Percentiles rank a stretch among this genome's conserved stretches.
These are phyloP conservation scores for Holtermannia corniformis DNA, from an alignment of 768 basidiomycete genomes.

Conservation along the genomic window DNA sequence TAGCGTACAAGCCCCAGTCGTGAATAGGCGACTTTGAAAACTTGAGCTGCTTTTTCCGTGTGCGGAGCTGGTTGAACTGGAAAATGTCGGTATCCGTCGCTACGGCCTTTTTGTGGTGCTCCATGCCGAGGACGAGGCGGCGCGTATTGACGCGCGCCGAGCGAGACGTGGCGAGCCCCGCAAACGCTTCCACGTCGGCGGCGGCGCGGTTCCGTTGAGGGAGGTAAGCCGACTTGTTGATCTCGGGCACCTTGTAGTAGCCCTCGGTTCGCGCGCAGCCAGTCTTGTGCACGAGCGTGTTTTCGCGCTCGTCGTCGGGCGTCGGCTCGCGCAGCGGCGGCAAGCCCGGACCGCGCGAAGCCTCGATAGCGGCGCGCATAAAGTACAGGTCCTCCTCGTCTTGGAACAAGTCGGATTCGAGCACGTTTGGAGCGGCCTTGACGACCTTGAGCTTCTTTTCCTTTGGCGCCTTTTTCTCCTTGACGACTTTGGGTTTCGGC, in stretches of 20 bases:
- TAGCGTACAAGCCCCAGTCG: slow-evolving; percentile 95
- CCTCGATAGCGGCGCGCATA: slow-evolving; percentile 38
- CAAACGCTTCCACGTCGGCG: slow-evolving; percentile 32
- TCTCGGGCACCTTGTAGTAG: slow-evolving; percentile 86
- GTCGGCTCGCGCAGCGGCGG: slow-evolving; percentile 13
- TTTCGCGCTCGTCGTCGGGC: slow-evolving; percentile 10
- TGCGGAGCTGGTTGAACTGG: slow-evolving; percentile 97
- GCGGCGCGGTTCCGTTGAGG: slow-evolving; percentile 54
- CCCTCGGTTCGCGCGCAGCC: slow-evolving; percentile 90
- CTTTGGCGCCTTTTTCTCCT: slow-evolving; percentile 12
- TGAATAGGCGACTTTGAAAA: slow-evolving; percentile 94
- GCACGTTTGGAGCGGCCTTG: slow-evolving; percentile 26
- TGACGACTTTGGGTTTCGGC: slow-evolving; percentile 15
- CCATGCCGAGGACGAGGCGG: slow-evolving; percentile 79
- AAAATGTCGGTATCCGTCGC: slow-evolving; percentile 56
- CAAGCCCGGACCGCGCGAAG: slow-evolving; percentile 18
- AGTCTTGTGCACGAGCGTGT: slow-evolving; percentile 36
- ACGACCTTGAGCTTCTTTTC: slow-evolving; percentile 9
- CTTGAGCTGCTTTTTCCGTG: slow-evolving; percentile 91
- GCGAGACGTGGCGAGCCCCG: slow-evolving; percentile 49
- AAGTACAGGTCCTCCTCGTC: slow-evolving; percentile 89
- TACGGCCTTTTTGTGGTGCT: slow-evolving; percentile 65
- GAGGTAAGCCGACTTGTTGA: slow-evolving; percentile 84
- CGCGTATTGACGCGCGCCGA: slow-evolving; percentile 85
- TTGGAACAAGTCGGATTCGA: slow-evolving; percentile 54